These are phyloP conservation scores for Phytophthora pisi DNA, from an alignment of 352 stramenopile species.

Conservation along the genomic window DNA sequence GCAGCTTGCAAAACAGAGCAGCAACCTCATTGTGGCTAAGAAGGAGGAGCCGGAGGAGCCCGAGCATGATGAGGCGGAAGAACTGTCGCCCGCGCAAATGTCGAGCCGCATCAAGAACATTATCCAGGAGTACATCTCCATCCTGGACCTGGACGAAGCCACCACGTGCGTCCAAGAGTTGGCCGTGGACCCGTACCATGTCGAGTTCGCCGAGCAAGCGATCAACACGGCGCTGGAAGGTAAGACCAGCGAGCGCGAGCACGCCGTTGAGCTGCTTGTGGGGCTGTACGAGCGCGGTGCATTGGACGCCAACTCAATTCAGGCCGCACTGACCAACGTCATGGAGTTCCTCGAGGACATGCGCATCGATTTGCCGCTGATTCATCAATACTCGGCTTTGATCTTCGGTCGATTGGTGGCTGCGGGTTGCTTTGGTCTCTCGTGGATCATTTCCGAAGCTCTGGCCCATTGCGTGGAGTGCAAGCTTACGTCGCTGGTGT, in stretches of 20 bases:
- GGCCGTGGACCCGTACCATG: constrained; percentile 47
- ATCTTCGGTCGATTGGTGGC: constrained; percentile 79
- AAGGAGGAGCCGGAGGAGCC: constrained; percentile 43
- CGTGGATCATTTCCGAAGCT: constrained; percentile 75
- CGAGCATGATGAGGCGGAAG: constrained; percentile 26
- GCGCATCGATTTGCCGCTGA: constrained; percentile 84
- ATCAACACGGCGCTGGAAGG: constrained; percentile 78
- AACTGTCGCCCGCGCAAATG: constrained; percentile 50
- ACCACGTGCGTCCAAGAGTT: constrained; percentile 75
- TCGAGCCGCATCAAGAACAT: constrained; percentile 87
- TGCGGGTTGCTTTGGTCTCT: constrained; percentile 82
- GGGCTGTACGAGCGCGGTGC: constrained; percentile 71
- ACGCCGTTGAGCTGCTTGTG: constrained; percentile 78
- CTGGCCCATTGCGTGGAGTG: constrained; percentile 62
- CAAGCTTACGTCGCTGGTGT: constrained; percentile 68
- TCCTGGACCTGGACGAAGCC: constrained; percentile 81
- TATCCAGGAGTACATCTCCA: constrained; percentile 85
- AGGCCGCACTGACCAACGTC: constrained; percentile 66
- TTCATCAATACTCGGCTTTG: constrained; percentile 79
- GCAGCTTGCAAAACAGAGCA: constrained; percentile 82
- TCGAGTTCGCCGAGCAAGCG: constrained; percentile 74
- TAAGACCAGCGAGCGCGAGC: constrained; percentile 69
- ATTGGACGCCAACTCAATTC: constrained; percentile 75
- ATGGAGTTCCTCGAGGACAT: constrained; percentile 89
- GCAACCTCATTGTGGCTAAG: constrained; percentile 73